Evolutionary conservation across 2,329 filamentous ascomycete species (phyloP).

Genomic region (Botryotinia calthae): DNA sequence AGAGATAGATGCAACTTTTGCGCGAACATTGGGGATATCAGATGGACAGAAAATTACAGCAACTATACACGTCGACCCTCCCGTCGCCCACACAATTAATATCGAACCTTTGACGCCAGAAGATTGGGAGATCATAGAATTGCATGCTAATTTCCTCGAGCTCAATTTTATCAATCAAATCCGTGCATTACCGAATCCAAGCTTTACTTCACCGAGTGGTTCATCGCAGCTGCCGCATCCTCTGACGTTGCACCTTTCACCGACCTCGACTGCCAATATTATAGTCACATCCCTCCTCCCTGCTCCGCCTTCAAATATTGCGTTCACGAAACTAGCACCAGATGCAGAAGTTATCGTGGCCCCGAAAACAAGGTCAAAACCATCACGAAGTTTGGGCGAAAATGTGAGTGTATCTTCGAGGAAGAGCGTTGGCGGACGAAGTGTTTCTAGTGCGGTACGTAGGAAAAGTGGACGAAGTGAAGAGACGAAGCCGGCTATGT

Average conservation of each 20-base stretch:
- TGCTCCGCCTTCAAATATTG: conserved; percentile 59
- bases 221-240: conserved; percentile 64
- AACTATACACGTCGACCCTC: conserved; percentile 82
- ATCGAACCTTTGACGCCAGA: conserved; percentile 94
- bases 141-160: conserved; percentile 94
- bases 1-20: conserved; percentile 86
- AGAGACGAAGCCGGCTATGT: conserved; percentile 65
- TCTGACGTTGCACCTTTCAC: conserved; percentile 87
- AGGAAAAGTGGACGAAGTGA: conserved; percentile 59
- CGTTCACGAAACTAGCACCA: conserved; percentile 89
- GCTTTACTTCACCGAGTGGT: conserved; percentile 53
- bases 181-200: conserved; percentile 85
- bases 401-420: conserved; percentile 78
- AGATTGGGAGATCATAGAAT: conserved; percentile 98
- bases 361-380: conserved; percentile 79
- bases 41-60: conserved; percentile 77
- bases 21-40: conserved; percentile 68
- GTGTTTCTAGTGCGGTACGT: conserved; percentile 67
- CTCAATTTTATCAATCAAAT: conserved; percentile 92
- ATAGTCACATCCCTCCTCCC: conserved; percentile 81
- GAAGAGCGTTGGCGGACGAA: conserved; percentile 71
- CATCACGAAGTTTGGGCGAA: conserved; percentile 64
- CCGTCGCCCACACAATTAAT: conserved; percentile 87
- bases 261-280: conserved; percentile 92
- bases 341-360: conserved; percentile 97